These are phyloP conservation scores for Metarhizium sp. DNA, from an alignment of 2,329 filamentous ascomycete genomes.

Conservation along the genomic window DNA sequence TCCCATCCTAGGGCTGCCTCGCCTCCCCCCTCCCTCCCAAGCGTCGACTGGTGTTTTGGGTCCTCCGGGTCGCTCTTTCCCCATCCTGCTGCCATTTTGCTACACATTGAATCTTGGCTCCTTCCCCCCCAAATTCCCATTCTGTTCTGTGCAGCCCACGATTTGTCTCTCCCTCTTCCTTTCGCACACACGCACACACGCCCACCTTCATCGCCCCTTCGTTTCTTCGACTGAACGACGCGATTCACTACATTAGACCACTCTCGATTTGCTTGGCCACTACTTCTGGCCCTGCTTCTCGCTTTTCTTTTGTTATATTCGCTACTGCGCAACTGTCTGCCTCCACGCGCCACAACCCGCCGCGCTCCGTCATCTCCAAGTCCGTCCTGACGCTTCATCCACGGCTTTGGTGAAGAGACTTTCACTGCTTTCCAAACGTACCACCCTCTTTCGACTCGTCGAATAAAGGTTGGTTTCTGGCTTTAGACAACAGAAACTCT, in stretches of 20 bases:
- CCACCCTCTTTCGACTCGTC: slow-evolving; percentile 14
- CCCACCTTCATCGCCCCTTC: slow-evolving; percentile 2
- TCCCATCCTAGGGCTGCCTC: background rate
- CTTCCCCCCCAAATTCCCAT: slow-evolving; percentile 22
- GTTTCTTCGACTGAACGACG: slow-evolving; percentile 6
- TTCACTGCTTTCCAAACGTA: slow-evolving; percentile 14
- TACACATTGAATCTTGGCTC: slow-evolving; percentile 10
- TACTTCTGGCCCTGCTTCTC: slow-evolving; percentile 7
- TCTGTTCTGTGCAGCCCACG: slow-evolving; percentile 20
- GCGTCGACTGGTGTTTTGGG: slow-evolving; percentile 4
- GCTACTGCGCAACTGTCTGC: slow-evolving; percentile 8
- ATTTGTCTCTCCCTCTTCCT: slow-evolving; percentile 15
- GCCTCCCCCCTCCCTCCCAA: background rate
- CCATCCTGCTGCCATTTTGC: slow-evolving; percentile 13
- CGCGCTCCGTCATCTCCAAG: slow-evolving; percentile 13
- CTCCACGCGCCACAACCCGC: slow-evolving; percentile 15
- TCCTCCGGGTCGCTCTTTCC: slow-evolving; percentile 25
- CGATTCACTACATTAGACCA: slow-evolving; percentile 5
- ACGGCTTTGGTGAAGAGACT: slow-evolving; percentile 21
- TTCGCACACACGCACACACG: slow-evolving; percentile 6
- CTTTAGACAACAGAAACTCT: slow-evolving; percentile 5
- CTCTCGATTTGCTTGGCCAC: background rate
- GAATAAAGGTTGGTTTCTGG: slow-evolving; percentile 8
- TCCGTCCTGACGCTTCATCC: slow-evolving; percentile 19
- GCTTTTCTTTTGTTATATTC: slow-evolving; percentile 8